These are phyloP conservation scores for Byssoonygena ceratinophila DNA, from an alignment of 2,329 filamentous ascomycete genomes.

Conservation along the genomic window DNA sequence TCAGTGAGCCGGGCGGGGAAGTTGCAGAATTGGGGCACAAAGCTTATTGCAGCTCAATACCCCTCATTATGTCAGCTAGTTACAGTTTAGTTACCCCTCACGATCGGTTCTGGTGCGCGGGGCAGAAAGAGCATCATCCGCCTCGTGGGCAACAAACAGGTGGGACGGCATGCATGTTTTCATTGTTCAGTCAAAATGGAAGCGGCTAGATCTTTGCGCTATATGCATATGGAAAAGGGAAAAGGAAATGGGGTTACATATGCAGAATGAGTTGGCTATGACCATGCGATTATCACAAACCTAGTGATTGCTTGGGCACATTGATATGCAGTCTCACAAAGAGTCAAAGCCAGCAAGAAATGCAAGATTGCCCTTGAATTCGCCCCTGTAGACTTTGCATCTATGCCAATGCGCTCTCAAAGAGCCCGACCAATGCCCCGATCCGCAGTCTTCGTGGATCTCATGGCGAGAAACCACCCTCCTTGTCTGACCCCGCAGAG, in stretches of 20 bases:
- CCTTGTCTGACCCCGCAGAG: slow-evolving; percentile 5
- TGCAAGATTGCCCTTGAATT: too few species aligned
- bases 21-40: neutral
- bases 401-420: too few species aligned
- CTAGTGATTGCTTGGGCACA: too few species aligned
- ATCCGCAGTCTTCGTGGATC: neutral
- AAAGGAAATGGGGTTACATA: neutral
- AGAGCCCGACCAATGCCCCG: neutral
- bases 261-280: neutral
- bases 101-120: neutral
- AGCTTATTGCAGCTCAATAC: neutral
- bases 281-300: too few species aligned
- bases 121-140: neutral
- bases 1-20: neutral
- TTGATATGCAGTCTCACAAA: too few species aligned
- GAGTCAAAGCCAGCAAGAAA: too few species aligned
- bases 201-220: neutral
- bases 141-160: neutral
- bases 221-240: neutral
- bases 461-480: neutral
- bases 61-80: neutral
- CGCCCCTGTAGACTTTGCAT: too few species aligned
- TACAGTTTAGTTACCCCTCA: slow-evolving; percentile 1
- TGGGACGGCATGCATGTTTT: neutral
- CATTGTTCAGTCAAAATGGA: neutral